phyloP scores from a whole-genome alignment of 257 asterid species.

The Solanum lignicaule region DNA sequence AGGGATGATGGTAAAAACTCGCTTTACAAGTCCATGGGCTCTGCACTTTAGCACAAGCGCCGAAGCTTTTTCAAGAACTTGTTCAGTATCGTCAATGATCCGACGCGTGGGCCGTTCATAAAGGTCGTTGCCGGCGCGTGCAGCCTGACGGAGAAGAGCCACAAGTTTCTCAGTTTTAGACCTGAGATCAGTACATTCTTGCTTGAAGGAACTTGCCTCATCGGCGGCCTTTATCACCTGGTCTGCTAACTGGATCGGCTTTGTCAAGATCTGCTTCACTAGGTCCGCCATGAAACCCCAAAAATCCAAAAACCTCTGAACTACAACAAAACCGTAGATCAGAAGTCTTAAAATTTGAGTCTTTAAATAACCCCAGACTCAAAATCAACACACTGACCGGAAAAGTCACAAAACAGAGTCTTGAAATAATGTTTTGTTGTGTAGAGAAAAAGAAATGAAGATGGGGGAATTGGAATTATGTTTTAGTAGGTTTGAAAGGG shows the following conservation, averaged over 20 bases:
- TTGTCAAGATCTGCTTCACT: conserved; percentile 57
- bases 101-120: conserved; percentile 75
- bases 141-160: conserved; percentile 60
- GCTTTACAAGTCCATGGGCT: conserved; percentile 51
- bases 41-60: conserved; percentile 54
- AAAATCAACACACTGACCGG: background rate
- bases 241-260: conserved; percentile 58
- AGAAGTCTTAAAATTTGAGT: background rate
- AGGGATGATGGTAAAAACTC: conserved; percentile 64
- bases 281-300: conserved; percentile 41
- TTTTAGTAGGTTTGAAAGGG: background rate
- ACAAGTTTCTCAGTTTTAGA: conserved; percentile 61
- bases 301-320: background rate
- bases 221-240: conserved; percentile 52
- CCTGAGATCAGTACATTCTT: conserved; percentile 53
- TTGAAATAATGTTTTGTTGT: background rate
- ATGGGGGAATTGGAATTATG: background rate
- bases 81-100: conserved; percentile 63
- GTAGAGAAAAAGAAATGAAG: background rate
- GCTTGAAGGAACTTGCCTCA: conserved; percentile 55
- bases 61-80: conserved; percentile 43
- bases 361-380: background rate
- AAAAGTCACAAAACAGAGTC: background rate
- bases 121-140: conserved; percentile 66
- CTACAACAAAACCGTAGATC: background rate